Evolutionary conservation across 2,329 filamentous ascomycete species (phyloP), one percentile per base, ranked within the genome.

Genomic region (Elsinoe perseae): DNA sequence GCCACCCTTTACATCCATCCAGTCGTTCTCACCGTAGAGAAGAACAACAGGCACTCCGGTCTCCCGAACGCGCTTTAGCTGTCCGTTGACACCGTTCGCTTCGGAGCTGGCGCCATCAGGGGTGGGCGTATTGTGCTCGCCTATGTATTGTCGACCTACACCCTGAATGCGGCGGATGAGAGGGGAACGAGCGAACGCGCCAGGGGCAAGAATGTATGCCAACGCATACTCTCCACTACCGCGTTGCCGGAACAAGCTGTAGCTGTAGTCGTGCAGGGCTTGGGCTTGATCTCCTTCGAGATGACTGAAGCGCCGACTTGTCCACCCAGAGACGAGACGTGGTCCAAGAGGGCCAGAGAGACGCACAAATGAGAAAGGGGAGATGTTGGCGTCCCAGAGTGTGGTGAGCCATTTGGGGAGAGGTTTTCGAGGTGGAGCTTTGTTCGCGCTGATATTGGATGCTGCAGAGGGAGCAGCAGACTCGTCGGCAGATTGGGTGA

Each of bases 21-120:
- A 98, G 75, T 98, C 93, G 66, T 93, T 85, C 65, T 97, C 91
- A 61, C 93, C 93, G 68, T 98, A 98, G 87, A 97, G 91, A 68
- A 98, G 81, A 7, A 97, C 80, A 28, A 97, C 77, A 0, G 93
- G 92, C 50, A 90, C 77, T 1, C 91, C 90, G 0, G 79, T 86
- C 63, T 52, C 48, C 10, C 32, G 25, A 8, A 52, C 48, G 3
- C 16, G n/a, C 18, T 34, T 38, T 12, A 52, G 25, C 30, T 34
- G 32, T 8, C 16, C 30, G 12, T 52, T 52, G 25, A 52, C 20
- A 12, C 27, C 25, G 21, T 32, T 32, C 2, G 25, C 16, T 27
- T 83, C 81, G 14, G 58, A 58, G 1, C 62, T 59, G 1, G 66
- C 61, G 10, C 59, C 60, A 43, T 69, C 68, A 1, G 59, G 58